Percentiles rank a stretch among this genome's conserved stretches.
These are phyloP conservation scores for Echria macrotheca DNA, from an alignment of 495 filamentous ascomycete species.

Conservation along the genomic window DNA sequence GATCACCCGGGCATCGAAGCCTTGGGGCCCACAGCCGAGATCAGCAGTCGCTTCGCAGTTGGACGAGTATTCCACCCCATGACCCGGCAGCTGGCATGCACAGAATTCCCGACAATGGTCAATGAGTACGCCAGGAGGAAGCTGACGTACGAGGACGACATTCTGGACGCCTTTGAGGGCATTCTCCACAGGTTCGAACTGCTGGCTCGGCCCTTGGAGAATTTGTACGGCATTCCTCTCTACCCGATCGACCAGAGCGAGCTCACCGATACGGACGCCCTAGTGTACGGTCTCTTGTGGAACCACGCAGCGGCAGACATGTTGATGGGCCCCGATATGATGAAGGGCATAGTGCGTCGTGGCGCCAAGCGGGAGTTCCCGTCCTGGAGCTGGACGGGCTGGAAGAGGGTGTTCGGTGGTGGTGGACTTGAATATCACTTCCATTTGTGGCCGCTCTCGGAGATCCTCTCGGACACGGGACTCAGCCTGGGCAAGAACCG, in stretches of 20 bases:
- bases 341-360: neutral
- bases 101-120: too few relatives aligned
- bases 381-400: neutral
- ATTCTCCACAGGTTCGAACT: too few relatives aligned
- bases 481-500: neutral
- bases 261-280: neutral
- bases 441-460: neutral
- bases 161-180: too few relatives aligned
- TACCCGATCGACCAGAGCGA: neutral
- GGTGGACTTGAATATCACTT: neutral
- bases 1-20: too few relatives aligned
- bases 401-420: neutral
- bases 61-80: too few relatives aligned
- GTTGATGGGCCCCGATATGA: neutral
- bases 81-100: too few relatives aligned
- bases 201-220: neutral
- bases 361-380: neutral
- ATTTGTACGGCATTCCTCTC: neutral
- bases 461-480: neutral
- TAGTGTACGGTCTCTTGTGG: neutral
- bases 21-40: too few relatives aligned
- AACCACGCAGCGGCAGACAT: neutral
- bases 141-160: too few relatives aligned
- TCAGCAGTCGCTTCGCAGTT: too few relatives aligned
- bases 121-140: too few relatives aligned